Base-by-base conservation (phyloP, 2,329 filamentous ascomycete species). In the Trichophyton benhamiae region DNA sequence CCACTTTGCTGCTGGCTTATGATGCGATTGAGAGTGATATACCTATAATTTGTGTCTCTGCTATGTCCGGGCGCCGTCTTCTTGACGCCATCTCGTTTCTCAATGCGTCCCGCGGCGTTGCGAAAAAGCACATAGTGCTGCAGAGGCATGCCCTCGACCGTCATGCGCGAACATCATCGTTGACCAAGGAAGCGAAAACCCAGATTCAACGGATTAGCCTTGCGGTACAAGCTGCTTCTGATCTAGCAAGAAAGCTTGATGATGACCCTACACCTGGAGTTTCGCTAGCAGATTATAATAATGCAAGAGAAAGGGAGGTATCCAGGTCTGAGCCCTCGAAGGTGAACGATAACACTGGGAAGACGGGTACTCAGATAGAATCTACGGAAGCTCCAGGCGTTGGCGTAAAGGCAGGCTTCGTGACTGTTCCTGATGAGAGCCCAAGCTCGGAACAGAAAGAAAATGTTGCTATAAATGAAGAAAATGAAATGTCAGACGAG, bases 41-140 rank as follows among this genome's bases (percentile, higher is more conserved):
- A 59, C 25, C 38, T 48, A 15, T 59, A 46, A 22, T 48, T 25
- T 33, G 8, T 42, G 30, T 15, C 36, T 57, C 48, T 63, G 63
- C 57, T 44, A 83, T 83, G 80, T 77, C 79, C 60, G 80, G 80
- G 62, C 80, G 82, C 81, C 76, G 86, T 82, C 76, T 83, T 80
- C 70, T 91, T 71, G 88, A 91, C 76, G 77, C 87, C 68, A 83
- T 85, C 66, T 83, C 85, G 63, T 79, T 91, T 65, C 79, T 87
- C 72, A 84, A 81, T 77, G 87, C 84, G 70, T 86, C 87, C 58
- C 82, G 85, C 63, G 82, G 82, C 38, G 80, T 91, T 63, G 87
- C 86, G 68, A 78, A 74, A 73, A 82, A 84, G 71, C 84, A 87
- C 69, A 72, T 84, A 61, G 76, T 75, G 48, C 78, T 86, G 57